Base-by-base conservation (phyloP, 805 yeast genomes). In the Lipomyces orientalis region DNA sequence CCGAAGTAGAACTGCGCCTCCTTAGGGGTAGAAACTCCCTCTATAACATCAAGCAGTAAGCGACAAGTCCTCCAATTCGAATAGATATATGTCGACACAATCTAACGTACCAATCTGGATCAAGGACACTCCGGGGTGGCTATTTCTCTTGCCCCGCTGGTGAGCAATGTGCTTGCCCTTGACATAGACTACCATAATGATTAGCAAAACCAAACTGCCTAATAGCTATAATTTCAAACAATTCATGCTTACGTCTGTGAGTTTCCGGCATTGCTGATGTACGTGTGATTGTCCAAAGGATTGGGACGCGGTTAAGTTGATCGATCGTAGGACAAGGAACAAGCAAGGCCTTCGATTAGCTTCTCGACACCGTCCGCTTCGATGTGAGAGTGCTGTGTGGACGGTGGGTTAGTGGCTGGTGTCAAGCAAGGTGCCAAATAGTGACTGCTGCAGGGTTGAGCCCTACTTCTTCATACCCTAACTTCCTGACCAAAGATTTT, bases 111-210 rank as follows among this genome's bases (percentile, higher is more conserved):
- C 73, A 81, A 94, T 90, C 88, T 95, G 91, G 83, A 95, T 86
- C 84, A 95, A 88, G 75, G 99, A 95, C 79, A 91, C 91, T 87
- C 91, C 90, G 84, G 99, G 98, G 96, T 95, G 91, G 90, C 89
- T 93, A 82, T 90, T 91, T 84, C 88, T 88, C 93, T 95, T 95
- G 79, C 98, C 93, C 88, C 99, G 96, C 89, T 95, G 98, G 97
- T 94, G 95, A 80, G 98, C 93, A 82, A 95, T 83, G 90, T 95
- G 99, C 90, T 94, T 95, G 87, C 98, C 99, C 90, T 94, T 95
- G 86, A 95, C 98, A 97, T 95, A 95, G 87, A 95, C 96, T 91
- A 82, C 73, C 73, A 43, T 4, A 25, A 35, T 31, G 25, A 19
- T 25, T n/a, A 16, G 57, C 33, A n/a, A 46, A 39, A 39, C 19